Conservation (phyloP, 2,329 filamentous ascomycete species). For the Aureobasidium mangrovei region DNA sequence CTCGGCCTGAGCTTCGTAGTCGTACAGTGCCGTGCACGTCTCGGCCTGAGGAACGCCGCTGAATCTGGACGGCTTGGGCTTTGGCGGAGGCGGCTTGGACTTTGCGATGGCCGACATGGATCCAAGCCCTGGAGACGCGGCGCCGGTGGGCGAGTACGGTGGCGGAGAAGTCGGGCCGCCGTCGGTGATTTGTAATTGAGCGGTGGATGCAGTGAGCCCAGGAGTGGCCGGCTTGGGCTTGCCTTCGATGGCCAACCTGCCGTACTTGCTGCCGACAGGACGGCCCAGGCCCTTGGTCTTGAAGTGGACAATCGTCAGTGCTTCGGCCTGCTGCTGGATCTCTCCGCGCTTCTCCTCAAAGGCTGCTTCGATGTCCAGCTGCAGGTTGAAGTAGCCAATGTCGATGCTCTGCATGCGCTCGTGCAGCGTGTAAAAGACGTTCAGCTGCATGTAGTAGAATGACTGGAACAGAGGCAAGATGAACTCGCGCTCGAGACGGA, state of each 20-base stretch:
- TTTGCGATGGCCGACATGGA: conserved; percentile 15
- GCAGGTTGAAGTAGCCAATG: conserved; percentile 95
- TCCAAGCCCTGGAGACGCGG: not conserved
- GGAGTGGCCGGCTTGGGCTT: conserved; percentile 20
- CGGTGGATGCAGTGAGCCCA: conserved; percentile 2
- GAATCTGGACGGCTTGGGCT: conserved; percentile 61
- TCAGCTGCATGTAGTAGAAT: conserved; percentile 99
- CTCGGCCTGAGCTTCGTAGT: conserved; percentile 91
- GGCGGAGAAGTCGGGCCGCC: conserved; percentile 29
- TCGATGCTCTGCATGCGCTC: conserved; percentile 97
- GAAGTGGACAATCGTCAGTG: conserved; percentile 77
- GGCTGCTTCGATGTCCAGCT: conserved; percentile 80
- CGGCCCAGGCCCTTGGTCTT: conserved; percentile 58
- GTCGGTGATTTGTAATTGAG: conserved; percentile 1
- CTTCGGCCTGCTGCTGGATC: conserved; percentile 76
- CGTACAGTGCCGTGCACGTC: conserved; percentile 83
- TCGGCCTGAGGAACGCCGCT: conserved; percentile 57
- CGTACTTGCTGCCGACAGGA: conserved; percentile 29
- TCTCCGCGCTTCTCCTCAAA: conserved; percentile 84
- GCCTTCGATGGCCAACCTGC: conserved; percentile 19
- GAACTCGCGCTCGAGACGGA: conserved; percentile 82
- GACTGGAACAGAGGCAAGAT: conserved; percentile 96
- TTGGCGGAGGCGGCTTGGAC: conserved; percentile 41
- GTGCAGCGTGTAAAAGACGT: conserved; percentile 97
- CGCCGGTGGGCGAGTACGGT: conserved; percentile 28